phyloP scores from a whole-genome alignment of 768 basidiomycete genomes.

The Amanita pallidorosea region DNA sequence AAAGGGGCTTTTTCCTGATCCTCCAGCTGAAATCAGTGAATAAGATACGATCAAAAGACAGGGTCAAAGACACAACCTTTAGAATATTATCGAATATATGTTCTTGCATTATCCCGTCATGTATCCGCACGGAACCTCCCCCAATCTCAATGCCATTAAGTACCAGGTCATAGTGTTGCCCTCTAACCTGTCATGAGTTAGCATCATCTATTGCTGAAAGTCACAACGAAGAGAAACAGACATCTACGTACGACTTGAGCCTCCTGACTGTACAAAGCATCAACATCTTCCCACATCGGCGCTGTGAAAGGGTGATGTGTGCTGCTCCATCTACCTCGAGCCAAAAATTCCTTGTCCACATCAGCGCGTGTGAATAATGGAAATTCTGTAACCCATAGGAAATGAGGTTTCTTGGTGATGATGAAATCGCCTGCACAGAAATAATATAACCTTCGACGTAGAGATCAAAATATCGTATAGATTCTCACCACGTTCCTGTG shows the following conservation, averaged over 20 bases:
- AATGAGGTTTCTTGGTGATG: slow-evolving; percentile 55
- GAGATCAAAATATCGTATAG: slow-evolving; percentile 2
- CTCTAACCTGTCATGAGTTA: slow-evolving; percentile 52
- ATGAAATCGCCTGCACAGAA: slow-evolving; percentile 39
- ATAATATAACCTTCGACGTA: neutral
- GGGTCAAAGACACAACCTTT: slow-evolving; percentile 39
- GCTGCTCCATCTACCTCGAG: slow-evolving; percentile 83
- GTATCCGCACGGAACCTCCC: slow-evolving; percentile 87
- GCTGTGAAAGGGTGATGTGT: slow-evolving; percentile 97
- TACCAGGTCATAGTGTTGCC: slow-evolving; percentile 95
- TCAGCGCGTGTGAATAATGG: slow-evolving; percentile 85
- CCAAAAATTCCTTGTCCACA: slow-evolving; percentile 77
- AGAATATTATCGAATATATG: slow-evolving; percentile 68
- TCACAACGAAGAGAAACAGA: neutral
- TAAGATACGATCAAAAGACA: neutral
- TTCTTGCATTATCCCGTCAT: slow-evolving; percentile 82
- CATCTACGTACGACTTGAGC: slow-evolving; percentile 37
- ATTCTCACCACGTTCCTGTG: slow-evolving; percentile 49
- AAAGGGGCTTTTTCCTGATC: slow-evolving; percentile 69
- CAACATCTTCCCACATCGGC: slow-evolving; percentile 85
- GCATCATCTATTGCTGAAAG: slow-evolving; percentile 1
- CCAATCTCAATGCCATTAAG: slow-evolving; percentile 91
- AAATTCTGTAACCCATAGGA: slow-evolving; percentile 95
- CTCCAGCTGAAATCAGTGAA: slow-evolving; percentile 40
- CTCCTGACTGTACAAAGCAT: slow-evolving; percentile 61